These are phyloP conservation scores for Botrytis cinerea DNA, from an alignment of 2,329 filamentous ascomycete genomes.

Conservation along the genomic window DNA sequence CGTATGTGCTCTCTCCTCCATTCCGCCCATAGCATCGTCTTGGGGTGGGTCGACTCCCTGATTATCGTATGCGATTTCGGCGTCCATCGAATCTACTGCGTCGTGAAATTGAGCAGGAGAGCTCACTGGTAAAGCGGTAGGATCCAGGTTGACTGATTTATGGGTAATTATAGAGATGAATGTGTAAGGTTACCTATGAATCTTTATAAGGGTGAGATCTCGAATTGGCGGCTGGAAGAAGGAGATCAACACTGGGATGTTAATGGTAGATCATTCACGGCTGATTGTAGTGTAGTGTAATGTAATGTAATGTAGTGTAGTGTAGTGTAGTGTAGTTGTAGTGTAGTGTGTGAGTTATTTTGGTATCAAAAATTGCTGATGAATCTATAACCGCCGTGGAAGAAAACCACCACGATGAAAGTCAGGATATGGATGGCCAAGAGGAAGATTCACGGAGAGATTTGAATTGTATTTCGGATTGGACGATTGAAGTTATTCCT, in stretches of 20 bases:
- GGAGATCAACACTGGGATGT: conserved; percentile 26
- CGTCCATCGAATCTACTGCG: conserved; percentile 50
- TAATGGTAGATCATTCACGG: conserved; percentile 23
- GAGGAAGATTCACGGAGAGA: conserved; percentile 4
- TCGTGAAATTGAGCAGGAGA: conserved; percentile 56
- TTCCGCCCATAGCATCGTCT: conserved; percentile 38
- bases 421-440: neutral
- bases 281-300: conserved; percentile 4
- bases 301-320: neutral
- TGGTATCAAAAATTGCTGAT: conserved; percentile 12
- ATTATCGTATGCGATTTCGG: conserved; percentile 50
- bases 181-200: conserved; percentile 17
- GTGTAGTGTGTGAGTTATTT: conserved; percentile 16
- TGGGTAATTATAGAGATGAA: conserved; percentile 9
- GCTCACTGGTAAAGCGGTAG: conserved; percentile 51
- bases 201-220: conserved; percentile 25
- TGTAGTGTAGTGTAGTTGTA: neutral
- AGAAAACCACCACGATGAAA: neutral
- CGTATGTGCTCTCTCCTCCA: conserved; percentile 40
- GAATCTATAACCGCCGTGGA: neutral
- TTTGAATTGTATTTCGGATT: conserved; percentile 13
- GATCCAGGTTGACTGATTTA: conserved; percentile 52
- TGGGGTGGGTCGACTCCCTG: conserved; percentile 34
- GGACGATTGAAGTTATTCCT: conserved; percentile 25
- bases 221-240: conserved; percentile 23